These are phyloP conservation scores for Tolypocladium endophyticum DNA, from an alignment of 2,329 filamentous ascomycete species.

Conservation along the genomic window DNA sequence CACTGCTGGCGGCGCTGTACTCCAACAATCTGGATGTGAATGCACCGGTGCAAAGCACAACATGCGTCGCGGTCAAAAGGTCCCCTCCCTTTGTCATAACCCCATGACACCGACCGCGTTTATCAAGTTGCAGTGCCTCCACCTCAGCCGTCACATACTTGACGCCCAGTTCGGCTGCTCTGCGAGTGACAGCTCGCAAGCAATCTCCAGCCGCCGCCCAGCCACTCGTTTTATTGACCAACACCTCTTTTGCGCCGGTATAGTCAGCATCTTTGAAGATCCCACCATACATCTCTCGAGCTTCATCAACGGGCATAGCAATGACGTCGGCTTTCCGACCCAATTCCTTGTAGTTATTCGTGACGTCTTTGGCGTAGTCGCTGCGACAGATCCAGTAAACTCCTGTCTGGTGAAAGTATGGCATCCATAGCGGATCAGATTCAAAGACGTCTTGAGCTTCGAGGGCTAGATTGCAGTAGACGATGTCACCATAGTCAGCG, in stretches of 20 bases:
- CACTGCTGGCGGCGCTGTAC: conserved; percentile 35
- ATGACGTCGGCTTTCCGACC: conserved; percentile 28
- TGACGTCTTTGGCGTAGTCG: conserved; percentile 39
- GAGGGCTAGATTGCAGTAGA: conserved; percentile 54
- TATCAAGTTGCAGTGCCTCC: conserved; percentile 33
- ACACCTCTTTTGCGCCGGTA: conserved; percentile 44
- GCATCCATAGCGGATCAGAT: conserved; percentile 42
- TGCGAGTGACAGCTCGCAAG: conserved; percentile 41
- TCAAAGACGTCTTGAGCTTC: conserved; percentile 56
- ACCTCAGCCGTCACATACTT: conserved; percentile 47
- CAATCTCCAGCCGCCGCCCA: conserved; percentile 54
- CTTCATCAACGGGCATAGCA: conserved; percentile 33
- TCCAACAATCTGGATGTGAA: conserved; percentile 47
- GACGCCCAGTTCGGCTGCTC: conserved; percentile 43
- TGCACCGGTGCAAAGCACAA: conserved; percentile 45
- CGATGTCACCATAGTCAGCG: conserved; percentile 54
- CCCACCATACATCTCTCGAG: conserved; percentile 41
- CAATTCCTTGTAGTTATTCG: conserved; percentile 39
- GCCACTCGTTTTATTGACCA: conserved; percentile 51
- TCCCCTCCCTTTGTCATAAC: conserved; percentile 35
- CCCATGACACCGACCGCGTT: conserved; percentile 32
- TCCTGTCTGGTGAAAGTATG: conserved; percentile 48
- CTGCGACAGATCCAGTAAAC: conserved; percentile 46
- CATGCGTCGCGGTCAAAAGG: conserved; percentile 34
- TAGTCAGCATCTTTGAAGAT: conserved; percentile 52